A percentile compares a stretch with the other conserved stretches of the same genome.
Evolutionary conservation across 371 early-diverging fungal genomes (phyloP).

Genomic region (Capillidium rhysosporum): DNA sequence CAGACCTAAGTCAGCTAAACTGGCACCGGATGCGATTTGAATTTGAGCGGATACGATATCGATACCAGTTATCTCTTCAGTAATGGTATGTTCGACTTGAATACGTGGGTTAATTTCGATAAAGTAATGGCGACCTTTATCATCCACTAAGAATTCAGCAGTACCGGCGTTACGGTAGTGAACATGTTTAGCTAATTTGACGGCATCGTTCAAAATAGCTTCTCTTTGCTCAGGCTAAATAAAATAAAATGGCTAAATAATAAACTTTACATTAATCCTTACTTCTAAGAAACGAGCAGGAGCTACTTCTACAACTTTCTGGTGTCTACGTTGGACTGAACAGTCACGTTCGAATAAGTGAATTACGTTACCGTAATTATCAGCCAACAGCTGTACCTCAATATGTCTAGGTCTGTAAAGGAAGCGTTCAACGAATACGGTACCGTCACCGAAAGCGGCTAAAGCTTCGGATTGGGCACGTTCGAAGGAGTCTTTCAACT

Average conservation of each 20-base stretch:
- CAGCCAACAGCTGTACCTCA: conserved; percentile 91
- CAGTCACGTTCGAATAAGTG: conserved; percentile 93
- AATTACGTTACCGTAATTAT: conserved; percentile 68
- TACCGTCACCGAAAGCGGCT: conserved; percentile 85
- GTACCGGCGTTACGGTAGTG: conserved; percentile 92
- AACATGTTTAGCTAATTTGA: conserved; percentile 72
- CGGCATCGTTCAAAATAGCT: conserved; percentile 68
- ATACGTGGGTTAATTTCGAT: conserved; percentile 93
- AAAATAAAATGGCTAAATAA: too few relatives aligned
- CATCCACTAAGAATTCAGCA: conserved; percentile 90
- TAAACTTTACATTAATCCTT: neutral
- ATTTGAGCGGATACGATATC: conserved; percentile 86
- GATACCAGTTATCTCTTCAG: conserved; percentile 87
- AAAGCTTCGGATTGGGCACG: conserved; percentile 77
- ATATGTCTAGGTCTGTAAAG: conserved; percentile 86
- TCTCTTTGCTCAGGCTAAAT: conserved; percentile 32
- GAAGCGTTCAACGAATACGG: conserved; percentile 86
- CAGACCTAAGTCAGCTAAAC: conserved; percentile 55
- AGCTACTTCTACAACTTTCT: conserved; percentile 92
- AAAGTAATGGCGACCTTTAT: conserved; percentile 74
- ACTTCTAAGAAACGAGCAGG: conserved; percentile 30
- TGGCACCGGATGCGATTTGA: conserved; percentile 74
- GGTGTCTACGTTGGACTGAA: conserved; percentile 93
- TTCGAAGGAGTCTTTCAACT: conserved; percentile 50
- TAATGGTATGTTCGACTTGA: conserved; percentile 82